Conservation (phyloP, 208 protist genomes). For the Leishmania tarentolae region DNA sequence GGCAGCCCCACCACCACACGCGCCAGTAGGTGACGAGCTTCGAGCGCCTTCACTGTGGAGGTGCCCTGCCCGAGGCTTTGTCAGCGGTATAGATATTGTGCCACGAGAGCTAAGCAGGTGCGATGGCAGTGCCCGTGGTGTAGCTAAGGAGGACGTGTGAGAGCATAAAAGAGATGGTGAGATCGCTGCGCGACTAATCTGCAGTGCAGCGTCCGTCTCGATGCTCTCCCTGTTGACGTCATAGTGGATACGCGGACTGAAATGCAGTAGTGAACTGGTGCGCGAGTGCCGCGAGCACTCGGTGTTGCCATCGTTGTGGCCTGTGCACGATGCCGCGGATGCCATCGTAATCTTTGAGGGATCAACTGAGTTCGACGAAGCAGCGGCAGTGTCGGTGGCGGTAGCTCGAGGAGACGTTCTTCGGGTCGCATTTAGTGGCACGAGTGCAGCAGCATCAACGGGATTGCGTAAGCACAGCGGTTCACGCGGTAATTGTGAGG, state of each 20-base stretch:
- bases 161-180: neutral
- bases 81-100: neutral
- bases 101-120: neutral
- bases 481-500: conserved; percentile 14
- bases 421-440: neutral
- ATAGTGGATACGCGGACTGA: too few species aligned
- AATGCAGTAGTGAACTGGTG: neutral
- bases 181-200: neutral
- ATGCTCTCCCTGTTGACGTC: neutral
- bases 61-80: neutral
- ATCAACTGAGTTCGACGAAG: neutral
- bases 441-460: neutral
- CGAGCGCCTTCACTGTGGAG: neutral
- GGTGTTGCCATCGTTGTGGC: neutral
- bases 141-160: neutral
- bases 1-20: neutral
- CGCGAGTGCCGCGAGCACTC: neutral
- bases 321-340: neutral
- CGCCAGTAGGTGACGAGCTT: neutral
- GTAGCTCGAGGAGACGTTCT: conserved; percentile 1
- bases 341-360: neutral
- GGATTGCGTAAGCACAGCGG: conserved; percentile 1
- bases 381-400: neutral
- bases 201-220: neutral
- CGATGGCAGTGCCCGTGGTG: neutral